Base-by-base conservation (phyloP, 2,329 filamentous ascomycete species). In the Stemphylium beticola region DNA sequence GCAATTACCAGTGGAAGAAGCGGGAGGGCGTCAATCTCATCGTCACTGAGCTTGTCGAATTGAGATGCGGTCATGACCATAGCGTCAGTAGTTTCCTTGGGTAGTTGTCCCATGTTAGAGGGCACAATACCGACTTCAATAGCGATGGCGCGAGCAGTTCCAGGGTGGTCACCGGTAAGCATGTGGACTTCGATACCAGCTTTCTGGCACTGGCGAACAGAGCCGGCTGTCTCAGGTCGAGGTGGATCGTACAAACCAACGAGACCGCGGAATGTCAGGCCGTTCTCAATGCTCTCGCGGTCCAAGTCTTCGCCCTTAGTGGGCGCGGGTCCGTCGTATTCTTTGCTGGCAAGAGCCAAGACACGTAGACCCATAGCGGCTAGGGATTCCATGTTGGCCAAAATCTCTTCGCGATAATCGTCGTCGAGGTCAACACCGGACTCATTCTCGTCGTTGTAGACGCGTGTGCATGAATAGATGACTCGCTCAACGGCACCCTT, bases 181-280 rank as follows among this genome's bases (percentile, higher is more conserved):
- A 81, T 81, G 60, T 80, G 78, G 1, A 81, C 78, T 5, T 74
- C 72, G n/a, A 81, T 79, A 29, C 78, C 78, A 39, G 78, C 78
- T 41, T 71, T 71, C 53, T 78, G 77, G 40, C 78, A 80, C 48
- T 77, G 72, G 34, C 69, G 68, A 43, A 81, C 78, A 11, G 78
- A 74, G 11, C 65, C 82, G 15, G 87, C 89, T 1, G 91, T 92
- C 74, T 96, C 92, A 2, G 86, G 85, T 3, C 92, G 88, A 31
- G 91, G 92, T 3, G 92, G 92, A 64, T 96, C 92, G 71, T 95
- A 93, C 53, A 96, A 86, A 50, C 91, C 92, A 39, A 90, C 87
- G 5, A 96, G 82, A 8, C 92, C 93, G 8, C 90, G 83, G 60
- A 96, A 90, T 1, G 81, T 83, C 20, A 96, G 83, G 29, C 84